These are phyloP conservation scores for Thelephora ganbajun DNA, from an alignment of 768 basidiomycete species.

Conservation along the genomic window DNA sequence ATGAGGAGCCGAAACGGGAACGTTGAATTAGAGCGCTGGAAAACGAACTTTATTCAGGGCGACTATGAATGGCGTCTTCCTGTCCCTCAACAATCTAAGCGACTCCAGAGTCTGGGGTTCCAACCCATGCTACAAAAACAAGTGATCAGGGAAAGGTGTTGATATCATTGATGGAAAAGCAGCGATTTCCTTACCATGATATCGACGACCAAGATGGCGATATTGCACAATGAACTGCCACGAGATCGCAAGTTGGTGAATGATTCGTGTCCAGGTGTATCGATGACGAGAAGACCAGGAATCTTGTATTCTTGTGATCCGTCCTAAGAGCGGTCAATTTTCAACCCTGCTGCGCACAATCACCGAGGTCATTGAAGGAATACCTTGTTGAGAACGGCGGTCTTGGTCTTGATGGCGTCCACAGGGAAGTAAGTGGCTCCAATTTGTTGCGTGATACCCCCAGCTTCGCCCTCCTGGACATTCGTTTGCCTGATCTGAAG, in stretches of 20 bases:
- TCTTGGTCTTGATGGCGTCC: slow-evolving; percentile 88
- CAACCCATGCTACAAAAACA: slow-evolving; percentile 61
- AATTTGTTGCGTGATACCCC: slow-evolving; percentile 99
- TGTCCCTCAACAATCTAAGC: slow-evolving; percentile 76
- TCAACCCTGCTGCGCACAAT: not conserved
- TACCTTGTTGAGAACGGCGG: slow-evolving; percentile 83
- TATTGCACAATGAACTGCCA: slow-evolving; percentile 95
- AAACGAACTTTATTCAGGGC: slow-evolving; percentile 79
- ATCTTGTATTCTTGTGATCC: slow-evolving; percentile 86
- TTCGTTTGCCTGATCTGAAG: slow-evolving; percentile 97
- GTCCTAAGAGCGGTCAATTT: slow-evolving; percentile 30
- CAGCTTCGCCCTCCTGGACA: slow-evolving; percentile 98
- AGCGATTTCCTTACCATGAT: slow-evolving; percentile 54
- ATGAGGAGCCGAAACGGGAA: not conserved
- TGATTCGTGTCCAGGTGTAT: slow-evolving; percentile 98
- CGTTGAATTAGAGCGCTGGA: no score
- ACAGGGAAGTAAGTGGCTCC: slow-evolving; percentile 99
- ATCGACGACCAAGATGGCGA: slow-evolving; percentile 97
- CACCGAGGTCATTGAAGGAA: slow-evolving; percentile 4
- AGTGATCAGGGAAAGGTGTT: slow-evolving; percentile 1
- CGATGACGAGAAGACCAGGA: slow-evolving; percentile 90
- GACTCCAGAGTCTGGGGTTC: slow-evolving; percentile 99
- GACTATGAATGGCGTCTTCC: slow-evolving; percentile 97
- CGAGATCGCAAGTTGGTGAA: slow-evolving; percentile 94
- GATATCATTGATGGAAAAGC: not conserved